Evolutionary conservation across 805 yeast species (phyloP).

Genomic region (Saturnispora galanensis): DNA sequence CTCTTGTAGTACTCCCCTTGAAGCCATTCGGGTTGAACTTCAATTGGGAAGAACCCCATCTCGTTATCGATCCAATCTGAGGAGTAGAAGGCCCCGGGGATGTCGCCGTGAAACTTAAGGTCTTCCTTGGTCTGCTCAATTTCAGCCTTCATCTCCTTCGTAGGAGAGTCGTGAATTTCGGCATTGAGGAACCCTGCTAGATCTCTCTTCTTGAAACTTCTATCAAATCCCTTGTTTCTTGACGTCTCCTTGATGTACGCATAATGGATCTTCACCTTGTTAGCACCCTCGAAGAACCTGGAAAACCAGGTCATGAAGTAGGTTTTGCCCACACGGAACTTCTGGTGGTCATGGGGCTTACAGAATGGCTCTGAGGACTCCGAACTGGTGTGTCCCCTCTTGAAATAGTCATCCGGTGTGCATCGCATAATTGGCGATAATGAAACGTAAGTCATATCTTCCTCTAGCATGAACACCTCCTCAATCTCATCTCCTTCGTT

Average conservation of each 20-base stretch:
- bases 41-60: slow-evolving; percentile 57
- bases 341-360: slow-evolving; percentile 57
- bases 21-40: slow-evolving; percentile 56
- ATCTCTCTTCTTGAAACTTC: slow-evolving; percentile 28
- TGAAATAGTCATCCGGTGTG: slow-evolving; percentile 65
- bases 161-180: slow-evolving; percentile 7
- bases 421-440: slow-evolving; percentile 78
- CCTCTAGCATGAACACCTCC: slow-evolving; percentile 49
- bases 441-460: slow-evolving; percentile 62
- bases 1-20: slow-evolving; percentile 41
- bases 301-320: slow-evolving; percentile 81
- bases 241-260: slow-evolving; percentile 51
- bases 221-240: slow-evolving; percentile 39
- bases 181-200: slow-evolving; percentile 10
- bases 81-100: slow-evolving; percentile 41
- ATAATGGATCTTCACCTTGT: slow-evolving; percentile 57
- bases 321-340: slow-evolving; percentile 48
- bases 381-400: slow-evolving; percentile 51
- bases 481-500: slow-evolving; percentile 46
- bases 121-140: slow-evolving; percentile 14
- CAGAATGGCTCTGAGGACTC: slow-evolving; percentile 71
- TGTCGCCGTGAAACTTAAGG: slow-evolving; percentile 18
- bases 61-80: slow-evolving; percentile 61
- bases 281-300: slow-evolving; percentile 48
- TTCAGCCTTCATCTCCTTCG: slow-evolving; percentile 10